Conservation (phyloP, 768 basidiomycete species). For the Naganishia onofrii region DNA sequence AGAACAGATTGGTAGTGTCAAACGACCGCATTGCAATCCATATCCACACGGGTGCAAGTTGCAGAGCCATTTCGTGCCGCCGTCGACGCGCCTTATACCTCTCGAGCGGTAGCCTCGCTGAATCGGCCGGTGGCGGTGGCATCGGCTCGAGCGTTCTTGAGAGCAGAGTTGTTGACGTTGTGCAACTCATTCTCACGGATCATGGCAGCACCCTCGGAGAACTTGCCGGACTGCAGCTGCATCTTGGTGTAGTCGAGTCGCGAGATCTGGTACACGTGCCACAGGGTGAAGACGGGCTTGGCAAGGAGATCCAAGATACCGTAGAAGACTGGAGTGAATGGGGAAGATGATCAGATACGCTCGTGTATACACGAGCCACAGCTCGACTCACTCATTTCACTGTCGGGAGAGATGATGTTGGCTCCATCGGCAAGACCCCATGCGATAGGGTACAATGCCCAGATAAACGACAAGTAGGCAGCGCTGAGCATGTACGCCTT, state of each 20-base stretch:
- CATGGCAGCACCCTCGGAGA: constrained; percentile 38
- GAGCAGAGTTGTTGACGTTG: constrained; percentile 22
- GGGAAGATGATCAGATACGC: not conserved
- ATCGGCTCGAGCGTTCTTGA: constrained; percentile 31
- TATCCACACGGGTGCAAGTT: not conserved
- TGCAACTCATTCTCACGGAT: constrained; percentile 39
- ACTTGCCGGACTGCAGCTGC: constrained; percentile 50
- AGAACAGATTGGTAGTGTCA: not conserved
- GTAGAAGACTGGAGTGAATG: constrained; percentile 52
- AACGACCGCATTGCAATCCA: not conserved
- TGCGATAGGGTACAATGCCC: constrained; percentile 61
- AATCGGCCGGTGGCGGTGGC: constrained; percentile 30
- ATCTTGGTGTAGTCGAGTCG: constrained; percentile 49
- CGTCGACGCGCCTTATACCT: constrained; percentile 53
- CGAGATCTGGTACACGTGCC: constrained; percentile 48
- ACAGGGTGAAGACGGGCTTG: constrained; percentile 51
- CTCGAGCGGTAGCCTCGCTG: constrained; percentile 53
- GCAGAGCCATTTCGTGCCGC: not conserved
- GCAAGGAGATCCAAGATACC: constrained; percentile 56
- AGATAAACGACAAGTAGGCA: constrained; percentile 59
- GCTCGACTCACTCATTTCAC: constrained; percentile 55
- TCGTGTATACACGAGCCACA: constrained; percentile 22
- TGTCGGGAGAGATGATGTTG: constrained; percentile 58
- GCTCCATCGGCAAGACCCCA: constrained; percentile 62
- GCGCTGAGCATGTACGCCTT: constrained; percentile 52